phyloP scores from a whole-genome alignment of 2,329 filamentous ascomycete species.

The Xylariaceae sp. region DNA sequence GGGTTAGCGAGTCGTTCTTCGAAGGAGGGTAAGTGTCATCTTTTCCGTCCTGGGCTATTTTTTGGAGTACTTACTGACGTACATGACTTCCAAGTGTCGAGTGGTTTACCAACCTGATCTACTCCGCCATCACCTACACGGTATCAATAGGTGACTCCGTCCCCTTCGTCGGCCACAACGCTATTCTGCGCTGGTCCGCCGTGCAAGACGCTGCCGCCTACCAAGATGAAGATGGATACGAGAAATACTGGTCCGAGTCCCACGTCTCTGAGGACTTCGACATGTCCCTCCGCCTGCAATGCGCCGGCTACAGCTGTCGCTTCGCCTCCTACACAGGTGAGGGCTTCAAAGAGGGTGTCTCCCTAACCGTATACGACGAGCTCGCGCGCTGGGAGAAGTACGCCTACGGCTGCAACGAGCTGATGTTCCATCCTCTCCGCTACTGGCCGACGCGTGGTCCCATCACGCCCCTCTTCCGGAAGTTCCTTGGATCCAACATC shows the following conservation, averaged over 20 bases:
- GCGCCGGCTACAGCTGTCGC: slow-evolving; percentile 65
- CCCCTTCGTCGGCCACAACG: slow-evolving; percentile 77
- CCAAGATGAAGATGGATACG: slow-evolving; percentile 62
- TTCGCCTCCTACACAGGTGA: slow-evolving; percentile 67
- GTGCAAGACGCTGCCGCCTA: slow-evolving; percentile 66
- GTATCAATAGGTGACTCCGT: slow-evolving; percentile 72
- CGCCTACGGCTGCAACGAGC: slow-evolving; percentile 76
- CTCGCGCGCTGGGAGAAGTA: slow-evolving; percentile 83
- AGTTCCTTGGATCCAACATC: slow-evolving; percentile 68
- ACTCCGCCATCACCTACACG: slow-evolving; percentile 71
- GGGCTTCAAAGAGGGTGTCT: slow-evolving; percentile 80
- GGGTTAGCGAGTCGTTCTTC: slow-evolving; percentile 68
- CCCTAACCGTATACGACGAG: slow-evolving; percentile 78
- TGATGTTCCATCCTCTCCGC: slow-evolving; percentile 72
- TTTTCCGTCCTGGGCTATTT: neutral
- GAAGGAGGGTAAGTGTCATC: slow-evolving; percentile 42
- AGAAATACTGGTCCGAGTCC: slow-evolving; percentile 77
- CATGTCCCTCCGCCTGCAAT: slow-evolving; percentile 72
- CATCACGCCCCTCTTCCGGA: slow-evolving; percentile 72
- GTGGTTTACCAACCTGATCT: slow-evolving; percentile 69
- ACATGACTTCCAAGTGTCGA: slow-evolving; percentile 48
- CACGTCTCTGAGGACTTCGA: slow-evolving; percentile 80
- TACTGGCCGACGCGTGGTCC: slow-evolving; percentile 69
- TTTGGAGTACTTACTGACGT: slow-evolving; percentile 5
- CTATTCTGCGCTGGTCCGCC: slow-evolving; percentile 68